Percentiles rank a stretch among this genome's conserved stretches.
phyloP scores from a whole-genome alignment of 2,329 filamentous ascomycete species.

The Penicillium fuscoglaucum region DNA sequence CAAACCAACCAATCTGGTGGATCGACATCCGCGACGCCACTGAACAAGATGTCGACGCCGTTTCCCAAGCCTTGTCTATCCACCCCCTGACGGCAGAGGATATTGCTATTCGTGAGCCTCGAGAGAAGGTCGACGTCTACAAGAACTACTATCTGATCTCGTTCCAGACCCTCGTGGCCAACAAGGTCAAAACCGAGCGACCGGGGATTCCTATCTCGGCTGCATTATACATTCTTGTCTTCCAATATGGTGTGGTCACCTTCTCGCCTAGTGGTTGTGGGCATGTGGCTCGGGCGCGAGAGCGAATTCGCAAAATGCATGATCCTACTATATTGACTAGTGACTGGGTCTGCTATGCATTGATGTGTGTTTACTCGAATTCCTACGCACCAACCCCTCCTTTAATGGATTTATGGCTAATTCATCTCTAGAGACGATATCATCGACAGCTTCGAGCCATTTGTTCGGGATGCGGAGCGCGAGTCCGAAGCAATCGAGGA shows the following conservation, averaged over 20 bases:
- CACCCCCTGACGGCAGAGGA: constrained; percentile 94
- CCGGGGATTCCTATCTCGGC: constrained; percentile 78
- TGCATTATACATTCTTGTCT: constrained; percentile 93
- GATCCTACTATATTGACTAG: constrained; percentile 89
- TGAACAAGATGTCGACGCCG: constrained; percentile 77
- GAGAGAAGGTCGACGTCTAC: constrained; percentile 97
- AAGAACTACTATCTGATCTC: constrained; percentile 95
- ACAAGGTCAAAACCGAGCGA: constrained; percentile 66
- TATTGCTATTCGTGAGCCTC: constrained; percentile 87
- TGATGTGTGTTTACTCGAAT: constrained; percentile 66
- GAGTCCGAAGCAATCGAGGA: constrained; percentile 93
- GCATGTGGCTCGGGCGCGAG: constrained; percentile 81
- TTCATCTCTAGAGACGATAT: constrained; percentile 74
- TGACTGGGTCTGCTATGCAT: constrained; percentile 97
- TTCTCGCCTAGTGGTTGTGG: constrained; percentile 86
- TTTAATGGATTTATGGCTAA: not conserved
- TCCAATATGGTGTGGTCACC: constrained; percentile 86
- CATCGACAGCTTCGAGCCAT: constrained; percentile 87
- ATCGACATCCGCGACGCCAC: constrained; percentile 86
- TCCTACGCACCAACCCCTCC: too few relatives aligned
- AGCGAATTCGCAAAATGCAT: constrained; percentile 82
- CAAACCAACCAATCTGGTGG: constrained; percentile 73
- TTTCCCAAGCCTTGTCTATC: constrained; percentile 89
- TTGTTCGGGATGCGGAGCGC: constrained; percentile 77
- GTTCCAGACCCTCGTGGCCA: constrained; percentile 81